phyloP scores from a whole-genome alignment of 176 grass and related monocot species.

The Triticum urartu region DNA sequence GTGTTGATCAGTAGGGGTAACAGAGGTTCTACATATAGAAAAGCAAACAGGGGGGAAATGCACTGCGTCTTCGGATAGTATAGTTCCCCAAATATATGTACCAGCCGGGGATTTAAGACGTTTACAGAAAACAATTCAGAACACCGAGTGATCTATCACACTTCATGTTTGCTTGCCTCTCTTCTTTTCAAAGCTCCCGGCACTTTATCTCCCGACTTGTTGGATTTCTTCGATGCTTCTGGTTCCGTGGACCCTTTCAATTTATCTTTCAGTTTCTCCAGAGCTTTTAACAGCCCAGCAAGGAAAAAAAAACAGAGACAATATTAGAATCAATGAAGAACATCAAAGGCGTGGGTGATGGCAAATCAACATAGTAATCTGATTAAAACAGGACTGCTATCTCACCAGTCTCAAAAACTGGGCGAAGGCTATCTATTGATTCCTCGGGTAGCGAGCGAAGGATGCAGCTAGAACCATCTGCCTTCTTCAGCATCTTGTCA shows the following conservation, averaged over 20 bases:
- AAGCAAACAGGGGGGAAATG: background rate
- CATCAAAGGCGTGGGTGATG: background rate
- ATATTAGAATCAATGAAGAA: conserved; percentile 15
- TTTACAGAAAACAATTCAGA: background rate
- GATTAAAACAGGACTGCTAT: background rate
- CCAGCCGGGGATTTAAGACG: background rate
- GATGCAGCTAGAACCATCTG: conserved; percentile 59
- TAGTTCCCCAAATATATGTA: conserved; percentile 17
- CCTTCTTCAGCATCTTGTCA: conserved; percentile 78
- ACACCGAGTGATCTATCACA: conserved; percentile 12
- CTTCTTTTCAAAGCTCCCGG: conserved; percentile 50
- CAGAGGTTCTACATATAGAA: background rate
- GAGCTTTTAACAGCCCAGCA: conserved; percentile 45
- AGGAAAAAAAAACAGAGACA: background rate
- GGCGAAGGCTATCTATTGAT: conserved; percentile 59
- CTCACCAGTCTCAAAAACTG: conserved; percentile 60
- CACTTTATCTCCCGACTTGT: conserved; percentile 31
- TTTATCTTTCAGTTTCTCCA: conserved; percentile 88
- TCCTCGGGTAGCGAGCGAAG: conserved; percentile 55
- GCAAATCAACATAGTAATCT: background rate
- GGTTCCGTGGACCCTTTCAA: conserved; percentile 60
- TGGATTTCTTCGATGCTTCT: conserved; percentile 56
- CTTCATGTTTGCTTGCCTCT: conserved; percentile 26
- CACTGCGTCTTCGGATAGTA: background rate
- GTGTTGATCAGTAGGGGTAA: background rate